phyloP scores from a whole-genome alignment of 192 early-diverging fungal genomes.

The Linnemannia hyalina region DNA sequence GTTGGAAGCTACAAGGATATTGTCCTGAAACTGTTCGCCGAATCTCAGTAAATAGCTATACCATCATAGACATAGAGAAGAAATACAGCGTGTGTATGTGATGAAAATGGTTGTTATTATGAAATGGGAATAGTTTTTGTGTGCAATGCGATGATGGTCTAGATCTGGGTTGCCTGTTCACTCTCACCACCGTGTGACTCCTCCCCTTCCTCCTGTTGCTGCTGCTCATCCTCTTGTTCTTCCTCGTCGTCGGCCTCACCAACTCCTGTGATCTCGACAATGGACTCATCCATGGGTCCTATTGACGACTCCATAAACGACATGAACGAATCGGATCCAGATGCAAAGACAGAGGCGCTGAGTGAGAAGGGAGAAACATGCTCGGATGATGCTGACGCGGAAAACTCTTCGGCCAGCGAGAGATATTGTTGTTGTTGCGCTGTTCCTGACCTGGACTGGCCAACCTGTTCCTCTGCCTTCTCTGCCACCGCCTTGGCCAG shows the following conservation, averaged over 20 bases:
- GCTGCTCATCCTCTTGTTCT: not conserved
- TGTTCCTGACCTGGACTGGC: not conserved
- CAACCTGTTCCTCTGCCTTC: not conserved
- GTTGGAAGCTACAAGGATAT: constrained; percentile 59
- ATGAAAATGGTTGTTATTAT: not conserved
- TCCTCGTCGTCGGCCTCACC: constrained; percentile 39
- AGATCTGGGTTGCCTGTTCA: not conserved
- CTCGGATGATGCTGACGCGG: not conserved
- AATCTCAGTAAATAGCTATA: not conserved
- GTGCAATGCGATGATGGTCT: not conserved
- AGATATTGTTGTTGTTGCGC: not conserved
- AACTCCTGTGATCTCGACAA: constrained; percentile 37
- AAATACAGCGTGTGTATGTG: not conserved
- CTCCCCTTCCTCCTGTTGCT: not conserved
- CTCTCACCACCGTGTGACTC: not conserved
- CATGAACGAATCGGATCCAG: not conserved
- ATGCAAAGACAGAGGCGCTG: not conserved
- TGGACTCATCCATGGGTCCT: constrained; percentile 11
- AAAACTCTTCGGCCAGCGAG: constrained; percentile 18
- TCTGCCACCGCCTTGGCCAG: not conserved
- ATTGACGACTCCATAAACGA: constrained; percentile 10
- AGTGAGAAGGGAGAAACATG: constrained; percentile 19
- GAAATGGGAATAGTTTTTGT: not conserved
- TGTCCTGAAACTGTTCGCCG: constrained; percentile 45
- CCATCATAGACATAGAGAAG: not conserved